Evolutionary conservation across 345 rosid genomes (phyloP).

Genomic region (Hibiscus tridactylites): DNA sequence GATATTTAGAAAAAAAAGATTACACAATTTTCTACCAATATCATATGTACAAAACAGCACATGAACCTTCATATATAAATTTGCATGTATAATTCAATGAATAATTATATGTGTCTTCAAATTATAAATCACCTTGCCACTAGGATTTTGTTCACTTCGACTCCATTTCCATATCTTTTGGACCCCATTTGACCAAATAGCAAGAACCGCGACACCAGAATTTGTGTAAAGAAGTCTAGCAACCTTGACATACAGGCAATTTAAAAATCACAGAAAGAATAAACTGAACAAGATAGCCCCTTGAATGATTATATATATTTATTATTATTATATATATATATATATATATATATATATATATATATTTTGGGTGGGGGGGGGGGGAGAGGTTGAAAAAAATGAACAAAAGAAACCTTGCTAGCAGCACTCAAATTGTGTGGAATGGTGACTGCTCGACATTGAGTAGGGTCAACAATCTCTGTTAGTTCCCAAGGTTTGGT

Average conservation of each 20-base stretch:
- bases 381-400: background rate
- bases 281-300: background rate
- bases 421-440: slow-evolving; percentile 11
- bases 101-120: background rate
- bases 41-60: background rate
- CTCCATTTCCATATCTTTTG: slow-evolving; percentile 40
- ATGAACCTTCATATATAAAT: background rate
- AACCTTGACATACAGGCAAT: slow-evolving; percentile 25
- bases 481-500: slow-evolving; percentile 23
- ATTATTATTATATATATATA: too few relatives aligned
- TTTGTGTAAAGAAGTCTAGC: slow-evolving; percentile 51
- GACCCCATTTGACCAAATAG: slow-evolving; percentile 41
- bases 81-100: background rate
- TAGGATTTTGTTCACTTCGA: slow-evolving; percentile 43
- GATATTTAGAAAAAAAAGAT: background rate
- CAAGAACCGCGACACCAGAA: slow-evolving; percentile 39
- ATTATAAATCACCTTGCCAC: slow-evolving; percentile 34
- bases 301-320: background rate
- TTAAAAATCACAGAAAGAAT: background rate
- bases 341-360: too few relatives aligned
- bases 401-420: slow-evolving; percentile 19
- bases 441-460: slow-evolving; percentile 18
- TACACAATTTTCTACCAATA: background rate
- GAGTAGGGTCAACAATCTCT: slow-evolving; percentile 18
- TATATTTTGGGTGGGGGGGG: too few relatives aligned